Conservation (phyloP, 495 filamentous ascomycete genomes). For the Aeminium ludgeri region DNA sequence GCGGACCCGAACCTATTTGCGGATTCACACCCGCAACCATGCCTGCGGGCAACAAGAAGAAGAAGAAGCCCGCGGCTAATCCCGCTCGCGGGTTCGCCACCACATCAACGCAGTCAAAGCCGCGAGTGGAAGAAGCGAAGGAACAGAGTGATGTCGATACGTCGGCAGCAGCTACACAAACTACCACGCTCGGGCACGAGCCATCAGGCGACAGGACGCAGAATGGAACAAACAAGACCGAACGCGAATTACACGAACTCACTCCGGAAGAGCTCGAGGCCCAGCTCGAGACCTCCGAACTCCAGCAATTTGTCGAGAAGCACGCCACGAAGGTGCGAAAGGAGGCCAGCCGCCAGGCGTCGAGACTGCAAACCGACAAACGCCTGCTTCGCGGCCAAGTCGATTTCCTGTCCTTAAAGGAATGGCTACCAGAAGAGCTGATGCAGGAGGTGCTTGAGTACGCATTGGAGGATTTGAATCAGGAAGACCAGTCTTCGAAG, state of each 20-base stretch:
- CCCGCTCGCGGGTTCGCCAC: constrained; percentile 85
- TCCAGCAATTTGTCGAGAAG: constrained; percentile 72
- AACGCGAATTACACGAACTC: constrained; percentile 30
- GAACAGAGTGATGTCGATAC: background rate
- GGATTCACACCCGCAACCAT: background rate
- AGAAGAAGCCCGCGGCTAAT: constrained; percentile 70
- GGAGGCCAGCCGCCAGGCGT: constrained; percentile 43
- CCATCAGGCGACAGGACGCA: background rate
- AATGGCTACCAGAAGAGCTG: constrained; percentile 68
- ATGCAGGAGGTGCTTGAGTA: constrained; percentile 55
- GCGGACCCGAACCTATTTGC: too few relatives aligned
- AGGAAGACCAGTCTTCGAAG: constrained; percentile 25
- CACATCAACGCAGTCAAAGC: constrained; percentile 60
- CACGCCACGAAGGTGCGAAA: constrained; percentile 42
- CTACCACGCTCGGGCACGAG: background rate
- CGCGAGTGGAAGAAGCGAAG: constrained; percentile 18
- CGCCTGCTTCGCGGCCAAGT: constrained; percentile 61
- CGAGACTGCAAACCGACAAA: constrained; percentile 60
- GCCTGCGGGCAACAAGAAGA: constrained; percentile 36
- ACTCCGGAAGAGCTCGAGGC: constrained; percentile 71
- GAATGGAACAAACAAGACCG: background rate
- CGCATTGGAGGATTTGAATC: constrained; percentile 27
- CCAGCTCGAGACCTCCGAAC: constrained; percentile 62
- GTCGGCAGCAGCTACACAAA: background rate
- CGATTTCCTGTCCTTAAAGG: constrained; percentile 45